phyloP scores from a whole-genome alignment of 73 alveolate species.

The Uronychia setigera region DNA sequence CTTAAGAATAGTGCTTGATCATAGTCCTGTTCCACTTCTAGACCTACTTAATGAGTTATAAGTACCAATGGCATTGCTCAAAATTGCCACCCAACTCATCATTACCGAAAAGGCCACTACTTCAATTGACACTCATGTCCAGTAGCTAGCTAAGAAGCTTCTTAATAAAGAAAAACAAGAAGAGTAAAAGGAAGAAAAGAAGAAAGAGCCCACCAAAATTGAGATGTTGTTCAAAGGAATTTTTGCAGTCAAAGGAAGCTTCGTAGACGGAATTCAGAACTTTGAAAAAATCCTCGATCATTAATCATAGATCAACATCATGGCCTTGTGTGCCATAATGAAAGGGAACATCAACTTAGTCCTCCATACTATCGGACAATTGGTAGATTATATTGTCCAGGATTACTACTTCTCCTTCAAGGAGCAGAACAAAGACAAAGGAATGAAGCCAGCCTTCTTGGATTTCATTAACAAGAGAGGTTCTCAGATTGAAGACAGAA shows the following conservation, averaged over 20 bases:
- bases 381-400: too few species aligned
- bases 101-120: neutral
- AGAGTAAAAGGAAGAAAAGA: neutral
- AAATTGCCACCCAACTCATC: neutral
- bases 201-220: neutral
- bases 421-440: too few species aligned
- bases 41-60: neutral
- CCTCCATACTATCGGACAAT: too few species aligned
- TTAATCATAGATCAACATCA: neutral
- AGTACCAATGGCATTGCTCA: neutral
- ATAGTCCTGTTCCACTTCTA: neutral
- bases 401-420: too few species aligned
- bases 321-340: neutral
- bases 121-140: neutral
- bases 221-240: neutral
- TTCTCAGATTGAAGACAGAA: neutral
- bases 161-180: neutral
- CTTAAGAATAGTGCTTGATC: conserved; percentile 3
- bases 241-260: neutral
- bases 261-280: neutral
- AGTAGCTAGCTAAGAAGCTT: neutral
- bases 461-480: too few species aligned
- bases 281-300: neutral
- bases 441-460: too few species aligned
- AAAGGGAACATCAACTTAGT: neutral